A percentile compares a stretch with the other conserved stretches of the same genome.
These are phyloP conservation scores for Hagleromyces aurorensis DNA, from an alignment of 805 yeast species.

Conservation along the genomic window DNA sequence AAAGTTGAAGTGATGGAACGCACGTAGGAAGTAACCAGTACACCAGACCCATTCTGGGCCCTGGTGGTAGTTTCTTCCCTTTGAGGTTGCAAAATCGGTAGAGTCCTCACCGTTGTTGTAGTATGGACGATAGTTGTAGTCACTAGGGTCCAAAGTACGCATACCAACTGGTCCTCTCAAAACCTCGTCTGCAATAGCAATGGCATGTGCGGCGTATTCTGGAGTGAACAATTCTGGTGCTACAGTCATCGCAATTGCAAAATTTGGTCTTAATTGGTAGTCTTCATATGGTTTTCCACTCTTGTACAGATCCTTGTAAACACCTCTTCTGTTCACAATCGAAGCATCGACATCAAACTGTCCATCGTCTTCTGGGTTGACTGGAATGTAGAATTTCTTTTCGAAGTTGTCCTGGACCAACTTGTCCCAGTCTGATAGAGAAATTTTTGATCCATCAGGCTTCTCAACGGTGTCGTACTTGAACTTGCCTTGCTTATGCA, in stretches of 20 bases:
- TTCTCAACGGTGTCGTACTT: slow-evolving; percentile 48
- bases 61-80: slow-evolving; percentile 95
- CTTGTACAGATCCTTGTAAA: slow-evolving; percentile 78
- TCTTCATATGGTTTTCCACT: slow-evolving; percentile 89
- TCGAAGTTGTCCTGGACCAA: slow-evolving; percentile 70
- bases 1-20: slow-evolving; percentile 51
- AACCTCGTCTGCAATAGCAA: slow-evolving; percentile 60
- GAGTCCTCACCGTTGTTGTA: slow-evolving; percentile 75
- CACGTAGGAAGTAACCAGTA: slow-evolving; percentile 79
- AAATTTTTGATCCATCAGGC: slow-evolving; percentile 48
- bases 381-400: slow-evolving; percentile 68
- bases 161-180: slow-evolving; percentile 88
- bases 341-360: slow-evolving; percentile 52
- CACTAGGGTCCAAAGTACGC: slow-evolving; percentile 88
- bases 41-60: slow-evolving; percentile 99
- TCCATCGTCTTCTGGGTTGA: slow-evolving; percentile 50
- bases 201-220: slow-evolving; percentile 52
- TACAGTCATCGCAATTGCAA: slow-evolving; percentile 85
- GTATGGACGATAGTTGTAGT: slow-evolving; percentile 85
- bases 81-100: slow-evolving; percentile 83
- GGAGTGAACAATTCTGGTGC: slow-evolving; percentile 86
- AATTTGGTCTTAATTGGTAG: slow-evolving; percentile 87
- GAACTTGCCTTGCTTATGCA: slow-evolving; percentile 49
- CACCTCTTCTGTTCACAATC: slow-evolving; percentile 82
- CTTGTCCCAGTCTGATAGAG: slow-evolving; percentile 64